phyloP scores from a whole-genome alignment of 2,329 filamentous ascomycete genomes.

The Aureobasidium uvarum region DNA sequence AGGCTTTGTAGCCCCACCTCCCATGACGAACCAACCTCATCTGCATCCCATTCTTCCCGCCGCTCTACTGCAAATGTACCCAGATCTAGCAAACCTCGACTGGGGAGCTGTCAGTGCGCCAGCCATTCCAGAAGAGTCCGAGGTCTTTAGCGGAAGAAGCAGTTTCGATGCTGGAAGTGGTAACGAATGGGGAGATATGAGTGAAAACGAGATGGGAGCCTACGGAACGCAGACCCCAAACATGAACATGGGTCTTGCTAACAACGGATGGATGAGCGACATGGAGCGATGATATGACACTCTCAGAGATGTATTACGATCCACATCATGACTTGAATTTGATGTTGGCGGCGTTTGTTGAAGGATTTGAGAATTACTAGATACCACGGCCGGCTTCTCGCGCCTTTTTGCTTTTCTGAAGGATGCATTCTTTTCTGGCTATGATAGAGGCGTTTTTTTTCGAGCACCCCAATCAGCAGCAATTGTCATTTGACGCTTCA shows the following conservation, averaged over 20 bases:
- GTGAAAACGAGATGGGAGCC: slow-evolving; percentile 48
- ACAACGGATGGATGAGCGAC: slow-evolving; percentile 21
- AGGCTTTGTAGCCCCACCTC: slow-evolving; percentile 40
- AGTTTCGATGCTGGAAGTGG: slow-evolving; percentile 72
- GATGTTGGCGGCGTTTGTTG: slow-evolving; percentile 26
- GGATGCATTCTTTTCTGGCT: slow-evolving; percentile 9
- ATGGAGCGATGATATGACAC: neutral
- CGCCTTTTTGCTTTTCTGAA: slow-evolving; percentile 12
- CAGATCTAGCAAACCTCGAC: slow-evolving; percentile 84
- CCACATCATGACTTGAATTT: slow-evolving; percentile 4
- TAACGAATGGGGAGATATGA: slow-evolving; percentile 66
- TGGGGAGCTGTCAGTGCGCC: slow-evolving; percentile 58
- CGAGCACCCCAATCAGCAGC: neutral
- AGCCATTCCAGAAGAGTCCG: slow-evolving; percentile 55
- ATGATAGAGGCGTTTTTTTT: slow-evolving; percentile 18
- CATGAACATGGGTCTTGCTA: slow-evolving; percentile 18
- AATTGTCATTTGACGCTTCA: neutral
- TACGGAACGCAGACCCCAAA: slow-evolving; percentile 6
- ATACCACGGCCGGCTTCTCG: slow-evolving; percentile 24
- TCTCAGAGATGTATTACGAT: slow-evolving; percentile 7
- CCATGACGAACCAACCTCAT: slow-evolving; percentile 41
- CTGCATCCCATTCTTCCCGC: slow-evolving; percentile 66
- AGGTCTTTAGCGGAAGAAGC: slow-evolving; percentile 73
- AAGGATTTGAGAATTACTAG: slow-evolving; percentile 23
- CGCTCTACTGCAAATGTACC: slow-evolving; percentile 86